These are phyloP conservation scores for Acanthamoeba divionensis DNA, from an alignment of 208 protist species.

Conservation along the genomic window DNA sequence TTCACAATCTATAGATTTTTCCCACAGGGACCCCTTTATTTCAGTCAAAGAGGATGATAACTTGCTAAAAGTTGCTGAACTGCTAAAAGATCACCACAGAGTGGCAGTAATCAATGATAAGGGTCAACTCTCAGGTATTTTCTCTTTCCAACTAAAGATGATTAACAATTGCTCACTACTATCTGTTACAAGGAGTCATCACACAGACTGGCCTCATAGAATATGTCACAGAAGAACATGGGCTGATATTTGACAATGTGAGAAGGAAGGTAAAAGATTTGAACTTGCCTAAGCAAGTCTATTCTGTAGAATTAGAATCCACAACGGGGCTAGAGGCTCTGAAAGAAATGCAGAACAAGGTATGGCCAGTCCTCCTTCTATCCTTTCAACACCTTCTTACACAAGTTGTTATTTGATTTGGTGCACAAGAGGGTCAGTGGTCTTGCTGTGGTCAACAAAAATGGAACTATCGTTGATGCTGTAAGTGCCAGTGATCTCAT, in stretches of 20 bases:
- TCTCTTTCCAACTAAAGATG: too few relatives aligned
- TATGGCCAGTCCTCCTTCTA: neutral
- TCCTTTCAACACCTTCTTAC: neutral
- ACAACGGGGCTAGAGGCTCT: neutral
- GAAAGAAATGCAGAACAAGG: neutral
- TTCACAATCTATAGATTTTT: too few relatives aligned
- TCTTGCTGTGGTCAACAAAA: neutral
- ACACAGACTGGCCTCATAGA: constrained; percentile 3
- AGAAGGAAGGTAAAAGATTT: neutral
- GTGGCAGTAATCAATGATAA: neutral
- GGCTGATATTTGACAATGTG: neutral
- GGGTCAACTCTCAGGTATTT: neutral
- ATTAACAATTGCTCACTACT: too few relatives aligned
- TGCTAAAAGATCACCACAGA: neutral
- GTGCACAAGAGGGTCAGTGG: neutral
- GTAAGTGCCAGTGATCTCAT: neutral
- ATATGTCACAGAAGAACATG: neutral
- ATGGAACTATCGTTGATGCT: neutral
- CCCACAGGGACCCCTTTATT: constrained; percentile 1
- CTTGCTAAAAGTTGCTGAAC: neutral
- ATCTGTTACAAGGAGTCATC: neutral
- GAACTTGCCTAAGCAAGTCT: neutral
- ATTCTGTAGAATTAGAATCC: neutral
- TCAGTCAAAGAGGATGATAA: neutral
- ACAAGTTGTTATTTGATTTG: neutral